Conservation (phyloP, 2,329 filamentous ascomycete genomes). For the Aureobasidium sp. region DNA sequence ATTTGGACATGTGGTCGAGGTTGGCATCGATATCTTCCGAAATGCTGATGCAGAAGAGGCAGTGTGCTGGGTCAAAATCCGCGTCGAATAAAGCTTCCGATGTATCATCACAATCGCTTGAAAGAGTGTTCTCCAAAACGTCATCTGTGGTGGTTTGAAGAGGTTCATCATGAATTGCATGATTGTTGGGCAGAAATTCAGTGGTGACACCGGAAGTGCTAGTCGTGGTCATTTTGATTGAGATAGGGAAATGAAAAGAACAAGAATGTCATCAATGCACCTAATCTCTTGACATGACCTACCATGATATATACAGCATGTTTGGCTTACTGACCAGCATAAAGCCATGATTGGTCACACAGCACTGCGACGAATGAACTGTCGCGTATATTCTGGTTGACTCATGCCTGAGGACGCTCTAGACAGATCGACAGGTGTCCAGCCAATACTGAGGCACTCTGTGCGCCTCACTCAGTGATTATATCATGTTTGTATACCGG, state of each 20-base stretch:
- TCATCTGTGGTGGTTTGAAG: background rate
- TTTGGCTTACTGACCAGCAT: background rate
- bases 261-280: background rate
- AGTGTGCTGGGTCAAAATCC: constrained; percentile 36
- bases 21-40: constrained; percentile 69
- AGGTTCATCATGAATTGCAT: background rate
- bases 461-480: too few relatives aligned
- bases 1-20: constrained; percentile 79
- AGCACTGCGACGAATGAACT: background rate
- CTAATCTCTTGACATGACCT: too few relatives aligned
- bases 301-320: background rate
- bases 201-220: background rate
- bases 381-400: background rate
- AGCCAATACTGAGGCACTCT: background rate
- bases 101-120: background rate
- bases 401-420: background rate
- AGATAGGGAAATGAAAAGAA: background rate
- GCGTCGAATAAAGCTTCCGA: background rate
- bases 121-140: background rate
- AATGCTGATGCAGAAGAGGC: constrained; percentile 86
- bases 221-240: background rate
- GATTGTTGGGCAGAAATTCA: background rate
- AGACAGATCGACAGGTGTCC: background rate
- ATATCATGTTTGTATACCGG: background rate
- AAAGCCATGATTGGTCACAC: background rate